phyloP scores from a whole-genome alignment of 208 protist genomes.

The Jaenimonas drosophilae region DNA sequence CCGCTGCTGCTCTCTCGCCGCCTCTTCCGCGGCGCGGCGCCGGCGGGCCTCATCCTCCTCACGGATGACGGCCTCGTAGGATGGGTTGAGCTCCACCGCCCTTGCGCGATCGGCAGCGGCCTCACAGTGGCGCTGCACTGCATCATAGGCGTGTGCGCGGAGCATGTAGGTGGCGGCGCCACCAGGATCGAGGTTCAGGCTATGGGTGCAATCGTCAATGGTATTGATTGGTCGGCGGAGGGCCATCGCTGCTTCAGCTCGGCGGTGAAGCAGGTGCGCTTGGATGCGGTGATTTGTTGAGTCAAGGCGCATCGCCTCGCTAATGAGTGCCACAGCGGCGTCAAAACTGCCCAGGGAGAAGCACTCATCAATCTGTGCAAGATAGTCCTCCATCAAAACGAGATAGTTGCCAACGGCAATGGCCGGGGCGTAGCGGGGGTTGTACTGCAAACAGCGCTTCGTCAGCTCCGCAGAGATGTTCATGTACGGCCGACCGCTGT shows the following conservation, averaged over 20 bases:
- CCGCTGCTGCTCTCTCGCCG: conserved; percentile 1
- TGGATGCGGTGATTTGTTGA: conserved; percentile 24
- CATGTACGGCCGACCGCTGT: conserved; percentile 58
- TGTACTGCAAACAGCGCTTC: conserved; percentile 42
- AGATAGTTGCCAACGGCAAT: conserved; percentile 58
- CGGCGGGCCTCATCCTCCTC: conserved; percentile 26
- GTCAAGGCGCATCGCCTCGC: conserved; percentile 43
- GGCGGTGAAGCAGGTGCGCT: conserved; percentile 26
- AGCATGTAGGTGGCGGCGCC: conserved; percentile 37
- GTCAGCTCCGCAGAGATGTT: conserved; percentile 62
- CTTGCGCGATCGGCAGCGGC: conserved; percentile 34
- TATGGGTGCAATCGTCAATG: conserved; percentile 50
- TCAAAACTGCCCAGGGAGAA: conserved; percentile 17
- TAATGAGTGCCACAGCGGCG: conserved; percentile 18
- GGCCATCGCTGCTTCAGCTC: conserved; percentile 33
- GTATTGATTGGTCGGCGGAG: conserved; percentile 21
- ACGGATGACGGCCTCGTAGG: conserved; percentile 18
- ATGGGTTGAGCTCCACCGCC: conserved; percentile 20
- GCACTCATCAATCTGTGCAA: conserved; percentile 14
- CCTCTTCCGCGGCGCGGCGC: neutral
- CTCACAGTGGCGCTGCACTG: conserved; percentile 15
- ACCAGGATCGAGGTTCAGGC: conserved; percentile 23
- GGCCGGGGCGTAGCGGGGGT: conserved; percentile 42
- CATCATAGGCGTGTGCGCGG: conserved; percentile 28
- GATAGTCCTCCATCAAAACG: conserved; percentile 42